Evolutionary conservation across 768 basidiomycete species (phyloP).

Genomic region (Fomitopsis serialis): DNA sequence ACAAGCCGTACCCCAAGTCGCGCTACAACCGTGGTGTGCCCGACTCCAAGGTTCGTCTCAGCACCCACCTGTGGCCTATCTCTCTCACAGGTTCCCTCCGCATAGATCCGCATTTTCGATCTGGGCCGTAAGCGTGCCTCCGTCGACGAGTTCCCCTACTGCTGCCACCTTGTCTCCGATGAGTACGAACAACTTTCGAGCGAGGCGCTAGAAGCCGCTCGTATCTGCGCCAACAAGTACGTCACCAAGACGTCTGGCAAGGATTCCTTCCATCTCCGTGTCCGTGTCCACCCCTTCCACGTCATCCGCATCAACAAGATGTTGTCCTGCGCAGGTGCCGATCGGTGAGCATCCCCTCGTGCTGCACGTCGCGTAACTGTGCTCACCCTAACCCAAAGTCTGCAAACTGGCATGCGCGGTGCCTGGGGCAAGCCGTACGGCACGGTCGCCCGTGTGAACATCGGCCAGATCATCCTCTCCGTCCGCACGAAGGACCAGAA

Average conservation of each 20-base stretch:
- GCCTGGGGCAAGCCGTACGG: slow-evolving; percentile 99
- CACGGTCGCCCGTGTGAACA: slow-evolving; percentile 92
- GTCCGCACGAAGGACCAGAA: slow-evolving; percentile 91
- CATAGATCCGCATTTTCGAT: slow-evolving; percentile 93
- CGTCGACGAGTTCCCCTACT: slow-evolving; percentile 98
- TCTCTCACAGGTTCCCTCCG: neutral
- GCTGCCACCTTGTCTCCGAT: slow-evolving; percentile 93
- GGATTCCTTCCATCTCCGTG: slow-evolving; percentile 97
- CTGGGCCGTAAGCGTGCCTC: slow-evolving; percentile 92
- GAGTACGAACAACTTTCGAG: slow-evolving; percentile 96
- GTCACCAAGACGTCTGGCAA: slow-evolving; percentile 97
- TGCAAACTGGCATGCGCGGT: slow-evolving; percentile 98
- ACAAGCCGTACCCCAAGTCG: slow-evolving; percentile 96
- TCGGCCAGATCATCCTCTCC: slow-evolving; percentile 90
- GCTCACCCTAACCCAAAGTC: slow-evolving; percentile 34
- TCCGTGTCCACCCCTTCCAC: slow-evolving; percentile 98
- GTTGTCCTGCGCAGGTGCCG: slow-evolving; percentile 98
- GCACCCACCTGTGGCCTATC: neutral
- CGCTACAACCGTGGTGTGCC: slow-evolving; percentile 99
- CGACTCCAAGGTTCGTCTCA: slow-evolving; percentile 72
- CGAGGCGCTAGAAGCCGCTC: slow-evolving; percentile 95
- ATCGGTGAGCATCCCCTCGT: slow-evolving; percentile 55
- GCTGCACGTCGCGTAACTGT: neutral
- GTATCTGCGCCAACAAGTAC: slow-evolving; percentile 99
- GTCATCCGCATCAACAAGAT: slow-evolving; percentile 99